Evolutionary conservation across 2,329 filamentous ascomycete genomes (phyloP).

Genomic region (Xylariaceae sp.): DNA sequence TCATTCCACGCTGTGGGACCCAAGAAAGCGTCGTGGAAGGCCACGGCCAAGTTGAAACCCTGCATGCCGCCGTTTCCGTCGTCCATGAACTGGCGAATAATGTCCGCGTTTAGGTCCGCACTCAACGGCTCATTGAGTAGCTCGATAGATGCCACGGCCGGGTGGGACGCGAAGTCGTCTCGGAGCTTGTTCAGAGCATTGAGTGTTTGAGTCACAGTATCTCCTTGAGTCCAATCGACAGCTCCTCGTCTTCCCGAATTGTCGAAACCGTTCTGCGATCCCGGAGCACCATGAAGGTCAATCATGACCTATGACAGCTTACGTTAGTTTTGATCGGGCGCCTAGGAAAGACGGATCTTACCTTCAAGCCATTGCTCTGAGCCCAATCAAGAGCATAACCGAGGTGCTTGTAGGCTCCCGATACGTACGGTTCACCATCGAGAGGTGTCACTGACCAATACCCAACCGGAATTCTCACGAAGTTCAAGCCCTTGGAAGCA

Average conservation of each 20-base stretch:
- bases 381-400: slow-evolving; percentile 56
- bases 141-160: slow-evolving; percentile 62
- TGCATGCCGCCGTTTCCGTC: slow-evolving; percentile 36
- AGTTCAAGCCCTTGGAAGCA: slow-evolving; percentile 51
- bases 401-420: slow-evolving; percentile 37
- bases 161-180: slow-evolving; percentile 36
- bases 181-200: slow-evolving; percentile 47
- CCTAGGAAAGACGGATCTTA: not conserved
- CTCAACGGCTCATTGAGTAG: slow-evolving; percentile 65
- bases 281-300: slow-evolving; percentile 53
- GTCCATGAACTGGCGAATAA: slow-evolving; percentile 37
- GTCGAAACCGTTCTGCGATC: slow-evolving; percentile 58
- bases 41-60: slow-evolving; percentile 54
- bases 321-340: not conserved
- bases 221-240: slow-evolving; percentile 26
- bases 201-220: slow-evolving; percentile 33
- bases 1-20: slow-evolving; percentile 69
- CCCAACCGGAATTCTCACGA: slow-evolving; percentile 54
- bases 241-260: slow-evolving; percentile 50
- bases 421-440: slow-evolving; percentile 44
- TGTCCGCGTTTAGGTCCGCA: slow-evolving; percentile 45
- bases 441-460: slow-evolving; percentile 55
- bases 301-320: slow-evolving; percentile 42
- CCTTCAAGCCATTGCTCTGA: slow-evolving; percentile 29
- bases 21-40: slow-evolving; percentile 72